phyloP scores from a whole-genome alignment of 805 yeast species.

The Starmerella davenportii region DNA sequence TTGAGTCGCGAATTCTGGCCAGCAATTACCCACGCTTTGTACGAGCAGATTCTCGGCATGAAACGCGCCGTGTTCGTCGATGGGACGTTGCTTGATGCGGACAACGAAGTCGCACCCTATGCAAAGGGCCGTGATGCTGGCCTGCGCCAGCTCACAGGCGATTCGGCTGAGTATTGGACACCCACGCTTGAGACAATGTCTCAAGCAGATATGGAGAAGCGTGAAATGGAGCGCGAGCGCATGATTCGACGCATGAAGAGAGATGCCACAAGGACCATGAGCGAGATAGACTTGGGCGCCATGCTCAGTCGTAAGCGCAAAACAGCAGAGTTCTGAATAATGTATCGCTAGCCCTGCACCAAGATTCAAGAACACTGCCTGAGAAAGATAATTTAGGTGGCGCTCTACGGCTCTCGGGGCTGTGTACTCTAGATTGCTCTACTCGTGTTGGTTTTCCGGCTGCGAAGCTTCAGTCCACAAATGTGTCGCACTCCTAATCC shows the following conservation, averaged over 20 bases:
- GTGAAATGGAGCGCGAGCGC: constrained; percentile 89
- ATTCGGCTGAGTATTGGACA: constrained; percentile 65
- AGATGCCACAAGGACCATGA: constrained; percentile 63
- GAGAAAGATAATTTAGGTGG: too few relatives aligned
- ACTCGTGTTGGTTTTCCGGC: too few relatives aligned
- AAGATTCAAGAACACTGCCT: too few relatives aligned
- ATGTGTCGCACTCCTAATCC: too few relatives aligned
- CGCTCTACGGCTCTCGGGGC: not conserved
- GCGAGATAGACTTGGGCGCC: constrained; percentile 28
- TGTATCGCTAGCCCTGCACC: not conserved
- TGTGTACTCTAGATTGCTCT: too few relatives aligned
- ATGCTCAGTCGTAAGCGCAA: constrained; percentile 22
- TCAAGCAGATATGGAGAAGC: constrained; percentile 82
- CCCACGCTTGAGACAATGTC: constrained; percentile 75
- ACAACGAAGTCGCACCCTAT: constrained; percentile 45
- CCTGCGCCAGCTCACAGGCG: constrained; percentile 53
- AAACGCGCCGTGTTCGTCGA: constrained; percentile 64
- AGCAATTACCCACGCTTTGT: constrained; percentile 71
- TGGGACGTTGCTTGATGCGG: constrained; percentile 33
- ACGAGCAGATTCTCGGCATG: constrained; percentile 58
- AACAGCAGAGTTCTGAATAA: constrained; percentile 8
- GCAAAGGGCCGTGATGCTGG: constrained; percentile 34
- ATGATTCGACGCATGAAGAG: constrained; percentile 81
- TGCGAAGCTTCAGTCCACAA: too few relatives aligned
- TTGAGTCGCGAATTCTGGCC: constrained; percentile 70